Conservation (phyloP, 331 rosid species). For the Arachis monticola region DNA sequence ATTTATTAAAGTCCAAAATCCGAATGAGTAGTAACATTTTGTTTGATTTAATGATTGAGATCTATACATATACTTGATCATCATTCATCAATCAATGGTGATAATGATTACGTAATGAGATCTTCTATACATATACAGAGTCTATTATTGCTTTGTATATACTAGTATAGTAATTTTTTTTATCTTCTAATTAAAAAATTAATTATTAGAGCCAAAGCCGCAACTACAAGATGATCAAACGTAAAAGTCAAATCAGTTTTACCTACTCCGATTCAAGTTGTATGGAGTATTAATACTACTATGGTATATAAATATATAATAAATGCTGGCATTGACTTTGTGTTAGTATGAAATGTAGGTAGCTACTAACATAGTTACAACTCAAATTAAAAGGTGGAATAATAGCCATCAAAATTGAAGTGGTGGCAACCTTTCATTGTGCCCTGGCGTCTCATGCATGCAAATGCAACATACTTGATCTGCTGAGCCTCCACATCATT, state of each 20-base stretch:
- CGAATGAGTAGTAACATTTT: background rate
- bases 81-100: too few species aligned
- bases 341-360: background rate
- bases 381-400: constrained; percentile 3
- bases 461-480: constrained; percentile 13
- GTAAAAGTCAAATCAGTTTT: background rate
- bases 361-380: background rate
- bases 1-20: background rate
- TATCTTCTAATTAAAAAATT: too few species aligned
- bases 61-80: too few species aligned
- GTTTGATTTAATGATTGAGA: background rate
- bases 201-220: background rate
- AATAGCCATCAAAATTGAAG: background rate
- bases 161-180: too few species aligned
- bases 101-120: too few species aligned
- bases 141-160: too few species aligned
- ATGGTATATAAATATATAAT: too few species aligned
- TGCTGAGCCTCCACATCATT: constrained; percentile 40
- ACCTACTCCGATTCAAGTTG: background rate
- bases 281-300: too few species aligned
- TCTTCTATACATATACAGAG: too few species aligned
- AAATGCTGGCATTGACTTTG: background rate
- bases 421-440: background rate
- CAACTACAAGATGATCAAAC: background rate
- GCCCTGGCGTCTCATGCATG: constrained; percentile 28